Percentiles rank a stretch among this genome's conserved stretches.
These are phyloP conservation scores for Citrus trifoliata DNA, from an alignment of 345 rosid species.

Conservation along the genomic window DNA sequence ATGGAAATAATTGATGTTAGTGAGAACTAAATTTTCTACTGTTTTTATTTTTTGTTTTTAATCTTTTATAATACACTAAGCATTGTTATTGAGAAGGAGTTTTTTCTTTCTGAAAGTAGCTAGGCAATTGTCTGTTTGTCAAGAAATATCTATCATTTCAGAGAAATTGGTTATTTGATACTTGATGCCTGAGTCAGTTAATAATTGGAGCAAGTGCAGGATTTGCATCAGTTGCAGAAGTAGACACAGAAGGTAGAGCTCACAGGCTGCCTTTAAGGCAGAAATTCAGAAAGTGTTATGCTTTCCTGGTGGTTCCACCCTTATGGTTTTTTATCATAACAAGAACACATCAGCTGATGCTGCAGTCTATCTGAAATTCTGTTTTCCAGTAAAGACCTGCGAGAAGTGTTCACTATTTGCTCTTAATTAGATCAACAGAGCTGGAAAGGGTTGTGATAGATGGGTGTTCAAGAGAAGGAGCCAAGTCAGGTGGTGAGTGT, in stretches of 20 bases:
- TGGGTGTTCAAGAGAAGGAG: slow-evolving; percentile 16
- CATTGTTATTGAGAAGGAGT: background rate
- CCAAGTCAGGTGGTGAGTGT: slow-evolving; percentile 13
- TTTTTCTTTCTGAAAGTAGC: background rate
- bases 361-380: slow-evolving; percentile 23
- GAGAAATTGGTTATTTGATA: background rate
- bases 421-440: slow-evolving; percentile 15
- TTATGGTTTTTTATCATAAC: slow-evolving; percentile 68
- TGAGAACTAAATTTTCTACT: no score
- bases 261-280: slow-evolving; percentile 57
- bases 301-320: slow-evolving; percentile 83
- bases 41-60: background rate
- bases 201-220: slow-evolving; percentile 37
- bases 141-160: background rate
- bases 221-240: slow-evolving; percentile 58
- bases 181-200: slow-evolving; percentile 7
- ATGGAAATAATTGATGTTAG: background rate
- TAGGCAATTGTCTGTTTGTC: background rate
- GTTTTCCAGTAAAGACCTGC: slow-evolving; percentile 27
- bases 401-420: slow-evolving; percentile 26
- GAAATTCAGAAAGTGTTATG: slow-evolving; percentile 63
- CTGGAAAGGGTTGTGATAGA: slow-evolving; percentile 12
- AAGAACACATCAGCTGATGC: slow-evolving; percentile 27
- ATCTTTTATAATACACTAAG: background rate
- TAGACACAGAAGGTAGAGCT: slow-evolving; percentile 65